Percentiles rank a stretch among this genome's conserved stretches.
phyloP scores from a whole-genome alignment of 2,329 filamentous ascomycete species.

The Neopestalotiopsis sp. region DNA sequence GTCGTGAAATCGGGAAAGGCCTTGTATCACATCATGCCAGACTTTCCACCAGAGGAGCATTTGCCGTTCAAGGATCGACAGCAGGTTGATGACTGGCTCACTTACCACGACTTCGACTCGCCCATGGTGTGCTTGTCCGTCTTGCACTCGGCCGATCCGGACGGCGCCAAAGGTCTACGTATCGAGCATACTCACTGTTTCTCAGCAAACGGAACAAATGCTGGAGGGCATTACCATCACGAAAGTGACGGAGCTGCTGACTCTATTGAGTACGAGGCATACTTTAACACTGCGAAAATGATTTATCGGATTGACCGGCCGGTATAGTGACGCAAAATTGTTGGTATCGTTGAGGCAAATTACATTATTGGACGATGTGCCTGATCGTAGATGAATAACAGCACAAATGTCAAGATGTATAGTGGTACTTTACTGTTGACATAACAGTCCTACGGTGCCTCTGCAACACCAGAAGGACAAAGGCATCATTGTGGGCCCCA shows the following conservation, averaged over 20 bases:
- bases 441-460: too few relatives aligned
- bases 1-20: background rate
- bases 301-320: background rate
- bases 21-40: slow-evolving; percentile 2
- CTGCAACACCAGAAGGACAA: too few relatives aligned
- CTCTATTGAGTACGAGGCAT: background rate
- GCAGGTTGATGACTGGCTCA: background rate
- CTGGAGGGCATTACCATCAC: slow-evolving; percentile 6
- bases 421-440: too few relatives aligned
- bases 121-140: slow-evolving; percentile 4
- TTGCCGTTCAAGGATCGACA: background rate
- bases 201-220: background rate
- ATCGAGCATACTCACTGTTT: slow-evolving; percentile 6
- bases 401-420: too few relatives aligned
- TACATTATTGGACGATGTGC: too few relatives aligned
- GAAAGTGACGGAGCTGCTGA: background rate
- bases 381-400: too few relatives aligned
- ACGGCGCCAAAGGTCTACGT: background rate
- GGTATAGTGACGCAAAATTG: background rate
- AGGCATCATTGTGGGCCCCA: too few relatives aligned
- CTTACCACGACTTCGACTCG: background rate
- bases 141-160: background rate
- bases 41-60: background rate
- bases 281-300: slow-evolving; percentile 2
- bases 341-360: too few relatives aligned